These are phyloP conservation scores for Claviceps capensis DNA, from an alignment of 2,329 filamentous ascomycete species.

Conservation along the genomic window DNA sequence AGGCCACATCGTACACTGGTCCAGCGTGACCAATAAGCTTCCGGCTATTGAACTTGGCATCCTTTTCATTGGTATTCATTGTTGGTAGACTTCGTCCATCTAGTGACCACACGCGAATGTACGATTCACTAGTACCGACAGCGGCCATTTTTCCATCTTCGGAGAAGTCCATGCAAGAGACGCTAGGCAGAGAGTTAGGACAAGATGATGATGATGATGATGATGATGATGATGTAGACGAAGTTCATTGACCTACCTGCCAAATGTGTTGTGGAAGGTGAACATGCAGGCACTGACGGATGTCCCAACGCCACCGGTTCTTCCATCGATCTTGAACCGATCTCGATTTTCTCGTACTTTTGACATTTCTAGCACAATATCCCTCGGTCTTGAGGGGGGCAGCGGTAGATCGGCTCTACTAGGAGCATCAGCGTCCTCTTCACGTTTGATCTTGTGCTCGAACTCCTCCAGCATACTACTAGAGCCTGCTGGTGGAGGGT, in stretches of 20 bases:
- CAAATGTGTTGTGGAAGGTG: constrained; percentile 93
- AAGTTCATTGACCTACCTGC: constrained; percentile 46
- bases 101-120: constrained; percentile 87
- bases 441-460: constrained; percentile 75
- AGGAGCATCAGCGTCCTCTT: constrained; percentile 76
- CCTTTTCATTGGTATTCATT: constrained; percentile 43
- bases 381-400: constrained; percentile 74
- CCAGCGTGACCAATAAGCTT: constrained; percentile 81
- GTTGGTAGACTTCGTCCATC: constrained; percentile 71
- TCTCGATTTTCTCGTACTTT: constrained; percentile 89
- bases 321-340: constrained; percentile 73
- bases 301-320: constrained; percentile 70
- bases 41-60: constrained; percentile 47
- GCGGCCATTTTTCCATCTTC: constrained; percentile 80
- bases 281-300: constrained; percentile 90
- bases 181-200: constrained; percentile 30
- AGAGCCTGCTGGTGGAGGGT: constrained; percentile 58
- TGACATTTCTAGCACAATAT: constrained; percentile 88
- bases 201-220: not conserved
- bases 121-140: constrained; percentile 82
- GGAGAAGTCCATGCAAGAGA: constrained; percentile 92
- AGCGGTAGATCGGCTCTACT: constrained; percentile 68
- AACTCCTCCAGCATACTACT: constrained; percentile 74
- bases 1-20: constrained; percentile 78
- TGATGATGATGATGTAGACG: not conserved